Percentiles rank a stretch among this genome's conserved stretches.
phyloP scores from a whole-genome alignment of 164 flowering plant species.

The Paratinospora sagittata region DNA sequence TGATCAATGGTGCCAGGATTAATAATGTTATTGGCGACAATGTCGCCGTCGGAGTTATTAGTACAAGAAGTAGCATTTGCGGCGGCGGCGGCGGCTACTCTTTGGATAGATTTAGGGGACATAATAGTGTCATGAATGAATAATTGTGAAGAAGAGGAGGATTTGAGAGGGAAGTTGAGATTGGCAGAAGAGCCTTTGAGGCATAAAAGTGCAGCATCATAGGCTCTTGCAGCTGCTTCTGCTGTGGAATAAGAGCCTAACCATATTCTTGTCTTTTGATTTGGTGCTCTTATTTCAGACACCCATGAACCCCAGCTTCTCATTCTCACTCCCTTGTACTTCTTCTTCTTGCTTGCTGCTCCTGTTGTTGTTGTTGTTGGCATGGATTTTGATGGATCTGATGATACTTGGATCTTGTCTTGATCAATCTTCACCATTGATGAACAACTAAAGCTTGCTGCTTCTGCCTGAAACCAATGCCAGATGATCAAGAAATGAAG shows the following conservation, averaged over 20 bases:
- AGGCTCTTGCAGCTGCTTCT: conserved; percentile 96
- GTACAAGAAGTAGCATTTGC: no score
- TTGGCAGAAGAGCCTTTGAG: conserved; percentile 81
- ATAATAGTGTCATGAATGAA: conserved; percentile 12
- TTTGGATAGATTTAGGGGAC: conserved; percentile 82
- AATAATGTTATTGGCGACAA: background rate
- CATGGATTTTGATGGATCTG: conserved; percentile 13
- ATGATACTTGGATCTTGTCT: conserved; percentile 20
- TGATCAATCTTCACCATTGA: conserved; percentile 43
- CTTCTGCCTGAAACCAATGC: background rate
- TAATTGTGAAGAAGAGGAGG: conserved; percentile 20
- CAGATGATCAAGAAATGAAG: background rate
- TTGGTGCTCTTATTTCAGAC: conserved; percentile 87
- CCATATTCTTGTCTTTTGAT: conserved; percentile 91
- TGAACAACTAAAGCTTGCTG: no score
- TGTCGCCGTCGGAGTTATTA: no score
- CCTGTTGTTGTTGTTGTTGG: conserved; percentile 21
- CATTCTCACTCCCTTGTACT: conserved; percentile 94
- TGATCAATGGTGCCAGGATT: background rate
- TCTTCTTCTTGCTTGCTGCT: conserved; percentile 37
- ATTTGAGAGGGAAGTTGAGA: conserved; percentile 71
- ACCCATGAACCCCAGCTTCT: conserved; percentile 99
- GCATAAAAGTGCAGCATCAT: conserved; percentile 90
- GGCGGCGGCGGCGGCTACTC: conserved; percentile 81
- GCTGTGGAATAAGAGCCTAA: conserved; percentile 86